Evolutionary conservation across 2,329 filamentous ascomycete genomes (phyloP), one percentile per base, ranked within the genome.

Genomic region (Colletotrichum navitas): DNA sequence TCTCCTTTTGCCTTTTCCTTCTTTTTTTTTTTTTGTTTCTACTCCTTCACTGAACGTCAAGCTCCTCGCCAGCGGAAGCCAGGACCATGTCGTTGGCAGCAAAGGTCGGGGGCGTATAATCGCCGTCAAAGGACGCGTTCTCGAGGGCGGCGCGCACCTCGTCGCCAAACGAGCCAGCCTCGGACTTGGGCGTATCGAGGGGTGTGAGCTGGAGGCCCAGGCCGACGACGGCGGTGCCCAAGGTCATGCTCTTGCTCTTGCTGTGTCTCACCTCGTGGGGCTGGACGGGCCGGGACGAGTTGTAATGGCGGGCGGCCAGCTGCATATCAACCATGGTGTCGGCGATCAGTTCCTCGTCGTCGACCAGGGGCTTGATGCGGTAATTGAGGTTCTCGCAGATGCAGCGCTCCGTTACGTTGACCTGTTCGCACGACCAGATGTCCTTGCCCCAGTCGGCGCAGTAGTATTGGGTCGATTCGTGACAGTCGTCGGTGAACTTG

Each of bases 301-400:
- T 76, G 73, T 64, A 66, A 63, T 81, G 80, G 34, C 80, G 77
- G 24, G 81, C 88, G 8, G 89, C 90, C 58, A 90, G 85, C 77
- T 88, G 86, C 88, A 92, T 92, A 76, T 91, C 89, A 66, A 86
- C 85, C 78, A 90, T 83, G 14, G 89, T 89, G 73, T 90, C 87
- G 47, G 85, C 82, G 73, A 92, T 85, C 72, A 88, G 85, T 45
- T 85, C 84, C 2, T 86, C 84, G 54, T 89, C 83, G 60, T 89
- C 83, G 79, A 85, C 89, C 12, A 92, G 82, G 8, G 89, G 88
- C 79, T 91, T 80, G 76, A 92, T 87, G 66, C 89, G 85, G 79
- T 91, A 92, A 73, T 85, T 84, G 58, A 92, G 83, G 78, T 86
- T 89, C 81, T 91, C 88, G 84, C 92, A 88, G 75, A 92, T 86